phyloP scores from a whole-genome alignment of 2,329 filamentous ascomycete genomes.

The Bipolaris victoriae region DNA sequence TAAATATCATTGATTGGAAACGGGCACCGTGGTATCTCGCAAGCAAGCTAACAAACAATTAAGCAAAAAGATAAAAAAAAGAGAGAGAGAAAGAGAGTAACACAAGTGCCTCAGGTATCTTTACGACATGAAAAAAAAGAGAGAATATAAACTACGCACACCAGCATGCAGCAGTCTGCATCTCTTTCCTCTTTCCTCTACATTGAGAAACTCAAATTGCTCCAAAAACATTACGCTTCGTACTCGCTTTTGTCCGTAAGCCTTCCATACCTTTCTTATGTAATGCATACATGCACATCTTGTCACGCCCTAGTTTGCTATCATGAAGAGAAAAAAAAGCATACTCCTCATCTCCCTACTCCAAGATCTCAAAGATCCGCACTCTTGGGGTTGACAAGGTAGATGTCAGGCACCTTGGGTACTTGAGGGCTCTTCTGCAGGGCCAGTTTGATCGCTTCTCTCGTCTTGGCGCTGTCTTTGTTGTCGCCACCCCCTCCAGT shows the following conservation, averaged over 20 bases:
- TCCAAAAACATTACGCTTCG: background rate
- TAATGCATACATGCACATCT: background rate
- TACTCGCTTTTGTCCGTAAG: background rate
- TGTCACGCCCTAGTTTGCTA: background rate
- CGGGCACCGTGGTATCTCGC: conserved; percentile 23
- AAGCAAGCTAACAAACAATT: conserved; percentile 3
- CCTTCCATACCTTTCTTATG: background rate
- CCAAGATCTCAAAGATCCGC: conserved; percentile 33
- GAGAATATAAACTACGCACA: background rate
- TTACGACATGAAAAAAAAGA: background rate
- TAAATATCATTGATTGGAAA: background rate
- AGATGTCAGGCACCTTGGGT: conserved; percentile 56
- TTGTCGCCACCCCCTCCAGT: conserved; percentile 61
- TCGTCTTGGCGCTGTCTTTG: conserved; percentile 48
- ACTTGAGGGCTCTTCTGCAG: conserved; percentile 55
- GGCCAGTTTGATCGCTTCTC: conserved; percentile 45
- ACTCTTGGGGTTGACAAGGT: conserved; percentile 48
- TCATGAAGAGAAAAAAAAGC: background rate
- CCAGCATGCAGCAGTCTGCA: background rate
- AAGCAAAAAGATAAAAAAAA: background rate
- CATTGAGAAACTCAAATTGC: background rate
- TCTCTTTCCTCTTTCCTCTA: conserved; percentile 1
- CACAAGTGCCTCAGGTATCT: conserved; percentile 2
- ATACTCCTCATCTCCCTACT: background rate
- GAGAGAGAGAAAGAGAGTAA: background rate